These are phyloP conservation scores for Hypericum androsaemum DNA, from an alignment of 345 rosid species.

Conservation along the genomic window DNA sequence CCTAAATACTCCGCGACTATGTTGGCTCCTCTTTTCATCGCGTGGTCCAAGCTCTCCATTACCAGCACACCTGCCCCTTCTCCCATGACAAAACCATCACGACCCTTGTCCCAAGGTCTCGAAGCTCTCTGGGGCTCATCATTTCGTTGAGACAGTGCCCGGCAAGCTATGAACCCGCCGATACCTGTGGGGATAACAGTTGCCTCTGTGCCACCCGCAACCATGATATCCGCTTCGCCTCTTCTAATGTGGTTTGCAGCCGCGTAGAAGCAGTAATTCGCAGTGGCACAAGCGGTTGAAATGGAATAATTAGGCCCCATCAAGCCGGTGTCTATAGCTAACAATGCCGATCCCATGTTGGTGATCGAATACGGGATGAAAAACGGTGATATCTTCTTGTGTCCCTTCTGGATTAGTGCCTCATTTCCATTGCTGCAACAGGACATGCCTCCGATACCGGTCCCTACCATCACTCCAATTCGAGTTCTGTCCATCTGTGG, in stretches of 20 bases:
- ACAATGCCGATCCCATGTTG: slow-evolving; percentile 56
- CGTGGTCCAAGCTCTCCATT: slow-evolving; percentile 70
- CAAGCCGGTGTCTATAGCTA: slow-evolving; percentile 51
- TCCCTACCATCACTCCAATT: slow-evolving; percentile 54
- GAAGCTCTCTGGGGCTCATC: slow-evolving; percentile 45
- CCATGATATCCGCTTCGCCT: slow-evolving; percentile 58
- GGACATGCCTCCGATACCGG: slow-evolving; percentile 62
- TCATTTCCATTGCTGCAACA: slow-evolving; percentile 43
- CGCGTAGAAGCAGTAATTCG: slow-evolving; percentile 47
- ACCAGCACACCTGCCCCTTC: slow-evolving; percentile 62
- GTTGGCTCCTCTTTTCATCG: slow-evolving; percentile 58
- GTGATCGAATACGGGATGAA: slow-evolving; percentile 53
- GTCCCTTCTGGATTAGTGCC: slow-evolving; percentile 40
- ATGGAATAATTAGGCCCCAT: slow-evolving; percentile 69
- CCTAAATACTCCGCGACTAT: slow-evolving; percentile 58
- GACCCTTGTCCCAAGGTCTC: slow-evolving; percentile 58
- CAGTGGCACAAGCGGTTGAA: slow-evolving; percentile 58
- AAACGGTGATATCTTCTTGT: slow-evolving; percentile 55
- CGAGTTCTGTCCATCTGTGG: slow-evolving; percentile 48
- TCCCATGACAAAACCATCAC: slow-evolving; percentile 63
- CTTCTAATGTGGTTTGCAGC: slow-evolving; percentile 58
- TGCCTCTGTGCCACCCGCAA: slow-evolving; percentile 65
- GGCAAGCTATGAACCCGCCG: slow-evolving; percentile 54
- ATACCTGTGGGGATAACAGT: slow-evolving; percentile 37
- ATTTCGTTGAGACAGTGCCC: slow-evolving; percentile 54